Evolutionary conservation across 768 basidiomycete species (phyloP).

Genomic region (Suillus decipiens): DNA sequence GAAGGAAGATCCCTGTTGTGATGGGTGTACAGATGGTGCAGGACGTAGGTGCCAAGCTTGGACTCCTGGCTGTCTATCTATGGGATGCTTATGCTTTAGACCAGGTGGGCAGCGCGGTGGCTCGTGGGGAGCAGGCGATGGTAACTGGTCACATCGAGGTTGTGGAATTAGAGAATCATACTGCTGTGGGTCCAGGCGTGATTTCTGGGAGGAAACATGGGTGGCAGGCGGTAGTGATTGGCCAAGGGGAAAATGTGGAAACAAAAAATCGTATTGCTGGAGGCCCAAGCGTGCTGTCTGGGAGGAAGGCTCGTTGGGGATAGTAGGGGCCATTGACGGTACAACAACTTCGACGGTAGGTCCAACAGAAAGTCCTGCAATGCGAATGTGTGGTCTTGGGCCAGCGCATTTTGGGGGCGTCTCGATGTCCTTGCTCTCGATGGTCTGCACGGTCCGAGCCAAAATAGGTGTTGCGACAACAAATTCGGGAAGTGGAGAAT

Average conservation of each 20-base stretch:
- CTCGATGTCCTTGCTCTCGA: conserved; percentile 1
- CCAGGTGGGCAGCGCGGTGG: neutral
- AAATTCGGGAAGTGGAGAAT: neutral
- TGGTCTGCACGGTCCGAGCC: neutral
- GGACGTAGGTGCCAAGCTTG: neutral
- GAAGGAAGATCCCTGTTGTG: neutral
- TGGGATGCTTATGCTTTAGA: neutral
- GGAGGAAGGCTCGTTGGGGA: neutral
- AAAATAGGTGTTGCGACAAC: neutral
- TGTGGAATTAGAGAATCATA: neutral
- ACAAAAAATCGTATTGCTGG: neutral
- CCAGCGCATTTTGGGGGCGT: neutral
- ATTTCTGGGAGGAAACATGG: neutral
- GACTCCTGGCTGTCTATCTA: neutral
- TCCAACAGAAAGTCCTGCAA: neutral
- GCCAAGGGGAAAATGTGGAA: neutral
- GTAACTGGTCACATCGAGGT: neutral
- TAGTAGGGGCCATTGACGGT: neutral
- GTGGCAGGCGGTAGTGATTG: neutral
- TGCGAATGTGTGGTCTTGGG: neutral
- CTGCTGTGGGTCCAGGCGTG: neutral
- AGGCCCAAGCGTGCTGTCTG: neutral
- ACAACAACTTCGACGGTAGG: neutral
- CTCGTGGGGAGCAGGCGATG: neutral
- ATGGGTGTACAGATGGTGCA: too few species aligned